These are phyloP conservation scores for Rachicladosporium sp. DNA, from an alignment of 2,329 filamentous ascomycete genomes.

Conservation along the genomic window DNA sequence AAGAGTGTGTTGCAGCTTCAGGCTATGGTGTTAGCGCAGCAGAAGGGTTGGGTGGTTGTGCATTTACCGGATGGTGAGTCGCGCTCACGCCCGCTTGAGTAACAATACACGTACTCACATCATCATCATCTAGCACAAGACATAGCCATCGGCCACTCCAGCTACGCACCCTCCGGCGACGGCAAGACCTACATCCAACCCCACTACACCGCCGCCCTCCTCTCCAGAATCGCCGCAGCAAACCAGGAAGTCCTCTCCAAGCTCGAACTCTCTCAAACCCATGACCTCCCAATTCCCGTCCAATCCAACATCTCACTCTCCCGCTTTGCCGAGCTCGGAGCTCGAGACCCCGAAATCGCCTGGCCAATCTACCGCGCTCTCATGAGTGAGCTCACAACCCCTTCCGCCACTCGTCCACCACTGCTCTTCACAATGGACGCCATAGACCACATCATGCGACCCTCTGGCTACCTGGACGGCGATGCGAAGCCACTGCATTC, in stretches of 20 bases:
- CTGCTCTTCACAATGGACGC: constrained; percentile 70
- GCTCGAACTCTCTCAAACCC: constrained; percentile 39
- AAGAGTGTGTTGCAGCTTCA: constrained; percentile 83
- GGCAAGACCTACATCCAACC: constrained; percentile 60
- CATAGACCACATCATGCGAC: constrained; percentile 67
- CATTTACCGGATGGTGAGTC: constrained; percentile 77
- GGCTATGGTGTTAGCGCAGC: constrained; percentile 65
- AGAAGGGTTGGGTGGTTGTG: constrained; percentile 80
- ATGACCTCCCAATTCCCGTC: constrained; percentile 48
- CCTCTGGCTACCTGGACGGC: constrained; percentile 61
- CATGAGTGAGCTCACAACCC: constrained; percentile 61
- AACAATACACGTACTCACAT: too few species aligned
- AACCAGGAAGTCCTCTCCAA: constrained; percentile 53
- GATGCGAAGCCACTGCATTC: constrained; percentile 67
- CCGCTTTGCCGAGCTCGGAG: constrained; percentile 55
- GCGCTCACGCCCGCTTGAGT: too few species aligned
- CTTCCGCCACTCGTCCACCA: constrained; percentile 36
- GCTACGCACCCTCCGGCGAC: constrained; percentile 54
- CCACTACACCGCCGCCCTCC: constrained; percentile 59
- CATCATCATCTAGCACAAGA: too few species aligned
- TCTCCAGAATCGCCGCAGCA: constrained; percentile 59
- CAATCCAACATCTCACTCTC: constrained; percentile 50
- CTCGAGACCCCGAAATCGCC: constrained; percentile 62
- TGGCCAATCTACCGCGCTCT: constrained; percentile 72
- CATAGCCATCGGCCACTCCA: constrained; percentile 64